These are phyloP conservation scores for Pyrus pyrifolia DNA, from an alignment of 306 rosid genomes.

Conservation along the genomic window DNA sequence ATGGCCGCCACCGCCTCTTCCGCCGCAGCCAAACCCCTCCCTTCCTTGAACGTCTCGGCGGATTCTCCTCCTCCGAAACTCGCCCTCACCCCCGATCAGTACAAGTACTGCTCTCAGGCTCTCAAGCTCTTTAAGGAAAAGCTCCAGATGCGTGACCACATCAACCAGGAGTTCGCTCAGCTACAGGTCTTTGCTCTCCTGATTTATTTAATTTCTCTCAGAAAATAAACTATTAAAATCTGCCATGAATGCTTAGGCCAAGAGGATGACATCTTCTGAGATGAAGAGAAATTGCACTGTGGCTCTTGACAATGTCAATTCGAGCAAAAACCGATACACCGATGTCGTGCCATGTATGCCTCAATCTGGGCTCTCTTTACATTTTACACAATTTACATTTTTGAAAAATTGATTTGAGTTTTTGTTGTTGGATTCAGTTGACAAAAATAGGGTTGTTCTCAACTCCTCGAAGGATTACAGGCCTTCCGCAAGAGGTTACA, in stretches of 20 bases:
- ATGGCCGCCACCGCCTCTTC: slow-evolving; percentile 14
- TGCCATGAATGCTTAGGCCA: slow-evolving; percentile 31
- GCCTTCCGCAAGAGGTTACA: slow-evolving; percentile 70
- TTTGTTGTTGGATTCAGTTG: slow-evolving; percentile 50
- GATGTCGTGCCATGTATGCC: slow-evolving; percentile 56
- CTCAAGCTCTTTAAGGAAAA: slow-evolving; percentile 48
- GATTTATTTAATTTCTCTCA: not conserved
- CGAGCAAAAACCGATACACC: slow-evolving; percentile 61
- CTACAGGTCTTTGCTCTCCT: slow-evolving; percentile 40
- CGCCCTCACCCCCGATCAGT: slow-evolving; percentile 57
- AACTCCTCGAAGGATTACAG: slow-evolving; percentile 69
- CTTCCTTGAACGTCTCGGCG: slow-evolving; percentile 37
- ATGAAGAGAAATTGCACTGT: slow-evolving; percentile 52
- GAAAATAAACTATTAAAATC: not conserved
- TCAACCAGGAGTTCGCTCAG: slow-evolving; percentile 55
- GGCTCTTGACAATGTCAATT: slow-evolving; percentile 62
- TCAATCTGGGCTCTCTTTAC: not conserved
- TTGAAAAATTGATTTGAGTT: not conserved
- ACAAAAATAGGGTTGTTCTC: slow-evolving; percentile 62
- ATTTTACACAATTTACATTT: not conserved
- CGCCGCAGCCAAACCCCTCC: not conserved
- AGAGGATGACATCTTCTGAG: slow-evolving; percentile 53
- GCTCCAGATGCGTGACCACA: slow-evolving; percentile 35
- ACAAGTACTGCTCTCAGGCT: slow-evolving; percentile 53
- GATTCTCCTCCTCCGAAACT: slow-evolving; percentile 41